Evolutionary conservation across 352 stramenopile genomes (phyloP), one percentile per base, ranked within the genome.

Genomic region (Globisporangium lucens): DNA sequence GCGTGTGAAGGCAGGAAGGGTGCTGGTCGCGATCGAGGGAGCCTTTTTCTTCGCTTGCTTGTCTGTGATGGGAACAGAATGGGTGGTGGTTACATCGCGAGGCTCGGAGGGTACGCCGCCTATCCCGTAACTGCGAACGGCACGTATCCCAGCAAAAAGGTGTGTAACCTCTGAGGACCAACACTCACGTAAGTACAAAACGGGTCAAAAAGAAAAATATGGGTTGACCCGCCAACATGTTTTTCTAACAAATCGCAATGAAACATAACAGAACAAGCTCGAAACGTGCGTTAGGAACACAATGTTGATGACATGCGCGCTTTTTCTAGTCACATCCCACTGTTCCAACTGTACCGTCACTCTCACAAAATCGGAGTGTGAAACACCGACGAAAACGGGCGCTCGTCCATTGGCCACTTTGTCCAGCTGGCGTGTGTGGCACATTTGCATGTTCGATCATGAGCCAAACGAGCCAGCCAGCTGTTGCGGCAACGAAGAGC

Each of bases 61-160:
- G 55, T 43, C 17, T 47, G 30, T 61, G 30, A 61, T 61, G 56
- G 33, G 43, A 51, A 51, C 43, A 51, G 17, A 65, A 65, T 65
- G 59, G 59, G 22, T 65, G 59, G 59, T 65, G 59, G 59, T 65
- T 65, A 65, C 59, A 56, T 56, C 56, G 7, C 43, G 43, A 51
- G 41, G 38, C 15, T 4, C 1, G 15, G 15, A 4, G 41, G 41
- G 13, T 49, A 49, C 41, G 15, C 41, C 38, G 38, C 38, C 38
- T 47, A 47, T 47, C 13, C 36, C 38, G 38, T 47, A 47, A 47
- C 38, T 46, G 9, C 38, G 38, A 13, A 24, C 24, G 24, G 24
- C 13, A 41, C 35, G 35, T 46, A 13, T 17, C 38, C 12, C 41
- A 47, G 38, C 38, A 46, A 46, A 46, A 46, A 33, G 29, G 29